Evolutionary conservation across 2,329 filamentous ascomycete genomes (phyloP).

Genomic region (Ceratocystis huliohia): DNA sequence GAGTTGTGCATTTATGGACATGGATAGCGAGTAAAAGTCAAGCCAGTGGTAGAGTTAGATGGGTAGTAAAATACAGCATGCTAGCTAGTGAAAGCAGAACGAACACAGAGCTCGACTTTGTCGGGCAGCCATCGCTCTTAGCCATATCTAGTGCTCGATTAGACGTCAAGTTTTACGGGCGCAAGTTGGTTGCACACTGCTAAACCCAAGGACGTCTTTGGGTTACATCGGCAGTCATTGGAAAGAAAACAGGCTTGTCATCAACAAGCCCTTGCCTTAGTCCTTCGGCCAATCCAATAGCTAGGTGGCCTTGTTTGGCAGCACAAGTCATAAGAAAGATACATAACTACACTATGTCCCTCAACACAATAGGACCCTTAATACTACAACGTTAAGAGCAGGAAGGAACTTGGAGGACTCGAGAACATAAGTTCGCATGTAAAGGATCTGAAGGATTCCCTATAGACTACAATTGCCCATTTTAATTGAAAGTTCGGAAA

Average conservation of each 20-base stretch:
- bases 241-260: too few species aligned
- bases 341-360: too few species aligned
- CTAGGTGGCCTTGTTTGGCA: too few species aligned
- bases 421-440: slow-evolving; percentile 5
- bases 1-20: not conserved
- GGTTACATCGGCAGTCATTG: slow-evolving; percentile 2
- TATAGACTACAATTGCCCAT: too few species aligned
- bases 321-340: too few species aligned
- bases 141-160: not conserved
- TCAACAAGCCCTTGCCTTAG: too few species aligned
- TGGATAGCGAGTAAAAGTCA: not conserved
- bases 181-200: slow-evolving; percentile 7
- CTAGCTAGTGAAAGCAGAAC: not conserved
- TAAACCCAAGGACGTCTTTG: not conserved
- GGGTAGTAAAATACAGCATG: not conserved
- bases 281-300: too few species aligned
- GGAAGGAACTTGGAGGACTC: not conserved
- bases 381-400: not conserved
- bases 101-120: too few species aligned
- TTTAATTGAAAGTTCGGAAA: not conserved
- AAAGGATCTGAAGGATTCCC: not conserved
- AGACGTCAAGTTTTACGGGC: slow-evolving; percentile 7
- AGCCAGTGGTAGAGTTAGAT: not conserved
- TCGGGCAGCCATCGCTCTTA: not conserved
- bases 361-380: too few species aligned